Percentiles rank a stretch among this genome's conserved stretches.
These are phyloP conservation scores for Acer saccharum DNA, from an alignment of 345 rosid genomes.

Conservation along the genomic window DNA sequence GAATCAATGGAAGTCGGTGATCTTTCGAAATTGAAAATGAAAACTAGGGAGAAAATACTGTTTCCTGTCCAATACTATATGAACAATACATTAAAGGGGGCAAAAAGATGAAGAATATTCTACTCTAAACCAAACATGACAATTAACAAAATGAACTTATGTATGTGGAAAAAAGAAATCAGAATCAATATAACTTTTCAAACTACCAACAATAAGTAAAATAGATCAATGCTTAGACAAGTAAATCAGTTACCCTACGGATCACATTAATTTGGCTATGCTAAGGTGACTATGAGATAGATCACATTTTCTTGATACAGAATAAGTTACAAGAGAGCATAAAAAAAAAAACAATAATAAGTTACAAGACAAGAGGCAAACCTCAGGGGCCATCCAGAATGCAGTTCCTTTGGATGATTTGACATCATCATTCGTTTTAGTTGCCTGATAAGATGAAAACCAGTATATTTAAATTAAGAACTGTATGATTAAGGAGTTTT, in stretches of 20 bases:
- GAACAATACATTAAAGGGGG: too few species aligned
- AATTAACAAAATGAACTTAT: neutral
- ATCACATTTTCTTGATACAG: neutral
- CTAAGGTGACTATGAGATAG: neutral
- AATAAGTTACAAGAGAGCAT: constrained; percentile 15
- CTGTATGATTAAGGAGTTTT: constrained; percentile 2
- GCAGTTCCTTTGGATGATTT: constrained; percentile 83
- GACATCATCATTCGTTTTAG: constrained; percentile 73
- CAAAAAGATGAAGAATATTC: neutral
- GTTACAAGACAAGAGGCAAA: constrained; percentile 34
- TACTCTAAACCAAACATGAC: neutral
- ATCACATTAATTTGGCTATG: neutral
- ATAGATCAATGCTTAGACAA: neutral
- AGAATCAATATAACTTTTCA: neutral
- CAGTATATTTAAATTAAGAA: neutral
- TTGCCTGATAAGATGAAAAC: constrained; percentile 52
- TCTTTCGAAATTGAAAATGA: too few species aligned
- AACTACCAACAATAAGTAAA: neutral
- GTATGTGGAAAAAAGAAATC: neutral
- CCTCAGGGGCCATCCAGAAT: constrained; percentile 99
- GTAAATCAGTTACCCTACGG: neutral
- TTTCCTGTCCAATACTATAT: too few species aligned
- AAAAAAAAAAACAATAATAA: neutral
- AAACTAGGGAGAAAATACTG: too few species aligned
- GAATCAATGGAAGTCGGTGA: too few species aligned